Base-by-base conservation (phyloP, 1,139 yeast genomes). In the Debaryomyces fabryi region DNA sequence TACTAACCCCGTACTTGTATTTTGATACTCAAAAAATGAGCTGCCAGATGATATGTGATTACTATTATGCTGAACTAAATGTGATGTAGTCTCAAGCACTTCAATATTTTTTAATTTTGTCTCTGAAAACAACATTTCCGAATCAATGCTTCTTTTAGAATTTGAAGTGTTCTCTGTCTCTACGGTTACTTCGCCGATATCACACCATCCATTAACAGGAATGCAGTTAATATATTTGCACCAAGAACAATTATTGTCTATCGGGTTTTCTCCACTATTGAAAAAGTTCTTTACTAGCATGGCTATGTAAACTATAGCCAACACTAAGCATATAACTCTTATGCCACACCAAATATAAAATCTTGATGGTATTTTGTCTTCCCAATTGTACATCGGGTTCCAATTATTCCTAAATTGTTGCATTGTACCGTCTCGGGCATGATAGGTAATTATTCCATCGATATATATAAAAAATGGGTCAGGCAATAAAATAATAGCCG, bases 191-290 rank as follows among this genome's bases (percentile, higher is more conserved):
- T 77, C 70, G 4, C 89, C 89, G 40, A 68, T 64, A 44, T 83
- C 85, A 63, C 92, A 86, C 92, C 92, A 86, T 15, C 83, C 85
- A 51, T 81, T 76, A 8, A 86, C 87, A 0, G 92, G 92, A 21
- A 86, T 64, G 60, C 92, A 86, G 56, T 83, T 83, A 56, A 86
- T 72, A 59, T 86, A 85, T 62, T 84, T 84, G 69, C 92, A 86
- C 92, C 92, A 86, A 12, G 69, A 63, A 64, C 92, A 85, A 24
- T 54, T 54, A 34, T 57, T 60, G 3, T 55, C 51, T 43, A 73
- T 65, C 6, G 75, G 74, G 3, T 76, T 70, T 6, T 71, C 72
- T 38, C 78, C 75, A 34, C 65, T 63, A 10, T 20, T 30, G 48
- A 75, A 75, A 58, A 85, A 82, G 54, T 82, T 81, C 46, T 68